These are phyloP conservation scores for Ascochyta pisi DNA, from an alignment of 2,329 filamentous ascomycete genomes.

Conservation along the genomic window DNA sequence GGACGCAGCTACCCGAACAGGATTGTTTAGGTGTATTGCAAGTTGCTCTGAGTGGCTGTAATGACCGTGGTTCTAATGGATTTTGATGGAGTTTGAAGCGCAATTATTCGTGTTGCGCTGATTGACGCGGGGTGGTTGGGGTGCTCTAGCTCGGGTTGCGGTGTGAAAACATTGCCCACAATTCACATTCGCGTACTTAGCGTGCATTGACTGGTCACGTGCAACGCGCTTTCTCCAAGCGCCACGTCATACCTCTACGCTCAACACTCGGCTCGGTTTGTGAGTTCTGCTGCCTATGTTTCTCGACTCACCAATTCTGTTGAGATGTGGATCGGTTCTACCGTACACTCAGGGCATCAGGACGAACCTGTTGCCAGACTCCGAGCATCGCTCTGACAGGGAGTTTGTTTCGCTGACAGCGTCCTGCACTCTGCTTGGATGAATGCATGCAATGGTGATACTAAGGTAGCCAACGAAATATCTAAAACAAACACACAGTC, in stretches of 20 bases:
- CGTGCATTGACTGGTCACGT: constrained; percentile 23
- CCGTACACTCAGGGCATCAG: neutral
- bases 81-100: constrained; percentile 33
- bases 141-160: constrained; percentile 35
- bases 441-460: no score
- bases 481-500: no score
- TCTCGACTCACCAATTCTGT: neutral
- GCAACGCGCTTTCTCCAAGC: constrained; percentile 34
- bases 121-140: constrained; percentile 33
- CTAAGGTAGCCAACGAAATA: no score
- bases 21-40: constrained; percentile 15
- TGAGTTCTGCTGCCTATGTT: neutral
- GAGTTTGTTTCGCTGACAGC: neutral
- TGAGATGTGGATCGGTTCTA: neutral
- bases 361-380: neutral
- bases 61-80: constrained; percentile 27
- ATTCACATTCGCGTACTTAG: constrained; percentile 44
- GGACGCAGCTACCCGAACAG: constrained; percentile 31
- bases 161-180: constrained; percentile 49
- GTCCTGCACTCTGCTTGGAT: no score
- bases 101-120: constrained; percentile 19
- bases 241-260: constrained; percentile 20
- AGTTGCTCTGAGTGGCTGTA: constrained; percentile 9
- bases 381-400: constrained; percentile 4
- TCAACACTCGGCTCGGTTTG: neutral